These are phyloP conservation scores for Podila epigama DNA, from an alignment of 192 early-diverging fungal genomes.

Conservation along the genomic window DNA sequence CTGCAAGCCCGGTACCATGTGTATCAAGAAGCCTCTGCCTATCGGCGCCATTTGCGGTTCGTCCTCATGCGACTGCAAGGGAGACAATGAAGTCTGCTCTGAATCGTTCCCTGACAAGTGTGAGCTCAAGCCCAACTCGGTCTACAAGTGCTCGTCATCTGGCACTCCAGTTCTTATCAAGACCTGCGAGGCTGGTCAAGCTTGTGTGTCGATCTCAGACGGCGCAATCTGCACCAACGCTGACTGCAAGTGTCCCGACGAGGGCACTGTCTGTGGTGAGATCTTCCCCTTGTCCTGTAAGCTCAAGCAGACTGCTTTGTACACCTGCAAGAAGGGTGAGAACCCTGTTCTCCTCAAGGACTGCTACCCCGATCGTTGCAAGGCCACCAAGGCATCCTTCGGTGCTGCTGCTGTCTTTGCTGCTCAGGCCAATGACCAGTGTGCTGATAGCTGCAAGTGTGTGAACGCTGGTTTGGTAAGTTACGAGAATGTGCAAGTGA, in stretches of 20 bases:
- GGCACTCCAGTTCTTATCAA: background rate
- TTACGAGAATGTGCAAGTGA: background rate
- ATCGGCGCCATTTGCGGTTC: constrained; percentile 2
- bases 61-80: background rate
- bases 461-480: background rate
- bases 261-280: constrained; percentile 4
- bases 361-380: background rate
- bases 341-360: background rate
- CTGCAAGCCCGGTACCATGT: constrained; percentile 6
- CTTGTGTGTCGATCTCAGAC: background rate
- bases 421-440: background rate
- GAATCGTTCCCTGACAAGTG: constrained; percentile 1
- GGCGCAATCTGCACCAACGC: background rate
- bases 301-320: background rate
- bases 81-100: background rate
- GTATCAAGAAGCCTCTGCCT: background rate
- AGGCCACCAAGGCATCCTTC: background rate
- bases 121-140: background rate
- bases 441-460: constrained; percentile 3
- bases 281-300: background rate
- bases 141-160: constrained; percentile 1
- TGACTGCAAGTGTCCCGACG: constrained; percentile 7
- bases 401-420: no score
- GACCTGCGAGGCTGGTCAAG: background rate
- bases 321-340: constrained; percentile 8